A percentile compares a stretch with the other conserved stretches of the same genome.
These are phyloP conservation scores for Cenchrus fungigraminus DNA, from an alignment of 176 grass and related monocot species.

Conservation along the genomic window DNA sequence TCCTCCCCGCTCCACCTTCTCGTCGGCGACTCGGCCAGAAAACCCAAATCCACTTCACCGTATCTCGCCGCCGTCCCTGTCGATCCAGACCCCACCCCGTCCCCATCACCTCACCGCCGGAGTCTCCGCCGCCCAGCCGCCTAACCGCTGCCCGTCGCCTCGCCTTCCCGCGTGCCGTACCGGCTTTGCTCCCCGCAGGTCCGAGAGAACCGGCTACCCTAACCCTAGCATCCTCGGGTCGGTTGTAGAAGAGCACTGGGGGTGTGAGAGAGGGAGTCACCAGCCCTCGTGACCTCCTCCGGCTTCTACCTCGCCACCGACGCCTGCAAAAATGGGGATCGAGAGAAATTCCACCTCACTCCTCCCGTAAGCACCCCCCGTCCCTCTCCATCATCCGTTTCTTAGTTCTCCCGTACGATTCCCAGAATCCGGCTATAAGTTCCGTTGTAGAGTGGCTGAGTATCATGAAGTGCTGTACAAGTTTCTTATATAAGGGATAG, in stretches of 20 bases:
- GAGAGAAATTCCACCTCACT: neutral
- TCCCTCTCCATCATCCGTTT: neutral
- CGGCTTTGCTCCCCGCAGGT: neutral
- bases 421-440: neutral
- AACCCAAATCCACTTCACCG: neutral
- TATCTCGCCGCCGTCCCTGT: too few relatives aligned
- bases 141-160: neutral
- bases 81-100: neutral
- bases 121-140: neutral
- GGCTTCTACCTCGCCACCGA: slow-evolving; percentile 21
- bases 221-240: slow-evolving; percentile 8
- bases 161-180: neutral
- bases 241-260: slow-evolving; percentile 35
- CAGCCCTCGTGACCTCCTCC: slow-evolving; percentile 36
- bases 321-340: slow-evolving; percentile 1
- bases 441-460: neutral
- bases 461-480: neutral
- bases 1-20: neutral
- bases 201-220: neutral
- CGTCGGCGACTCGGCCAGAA: neutral
- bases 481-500: neutral
- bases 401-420: neutral
- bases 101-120: neutral
- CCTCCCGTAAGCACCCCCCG: slow-evolving; percentile 11
- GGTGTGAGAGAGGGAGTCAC: slow-evolving; percentile 33